A percentile compares a stretch with the other conserved stretches of the same genome.
Conservation (phyloP, 768 basidiomycete species). For the Pisolithus sp. region DNA sequence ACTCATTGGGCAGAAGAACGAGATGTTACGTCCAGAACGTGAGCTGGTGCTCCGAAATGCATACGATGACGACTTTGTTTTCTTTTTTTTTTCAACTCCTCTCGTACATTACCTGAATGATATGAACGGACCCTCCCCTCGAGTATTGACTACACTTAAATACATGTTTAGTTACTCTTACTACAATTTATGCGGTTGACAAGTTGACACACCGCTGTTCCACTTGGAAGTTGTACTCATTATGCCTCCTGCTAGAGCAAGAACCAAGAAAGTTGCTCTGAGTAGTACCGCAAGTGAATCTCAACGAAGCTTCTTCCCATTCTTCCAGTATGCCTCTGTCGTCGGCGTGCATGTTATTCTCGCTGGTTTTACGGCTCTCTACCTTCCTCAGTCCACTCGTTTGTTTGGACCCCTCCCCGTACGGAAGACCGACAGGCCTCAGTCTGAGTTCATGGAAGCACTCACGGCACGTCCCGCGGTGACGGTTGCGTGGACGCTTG, state of each 20-base stretch:
- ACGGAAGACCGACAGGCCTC: constrained; percentile 50
- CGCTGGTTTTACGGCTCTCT: constrained; percentile 58
- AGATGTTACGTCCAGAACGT: constrained; percentile 29
- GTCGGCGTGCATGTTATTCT: constrained; percentile 65
- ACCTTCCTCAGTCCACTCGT: constrained; percentile 58
- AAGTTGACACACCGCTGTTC: too few species aligned
- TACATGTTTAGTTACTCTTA: too few species aligned
- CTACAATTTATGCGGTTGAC: too few species aligned
- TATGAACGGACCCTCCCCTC: too few species aligned
- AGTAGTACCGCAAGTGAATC: background rate
- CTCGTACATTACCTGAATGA: too few species aligned
- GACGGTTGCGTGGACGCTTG: constrained; percentile 52
- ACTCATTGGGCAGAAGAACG: constrained; percentile 36
- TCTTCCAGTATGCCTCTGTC: constrained; percentile 55
- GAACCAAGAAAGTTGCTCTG: background rate
- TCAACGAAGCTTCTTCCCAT: constrained; percentile 34
- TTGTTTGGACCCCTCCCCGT: constrained; percentile 34
- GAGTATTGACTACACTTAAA: too few species aligned
- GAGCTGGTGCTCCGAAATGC: too few species aligned
- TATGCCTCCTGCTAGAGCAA: background rate
- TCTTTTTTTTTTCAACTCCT: too few species aligned
- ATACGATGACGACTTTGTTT: too few species aligned
- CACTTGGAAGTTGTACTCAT: too few species aligned
- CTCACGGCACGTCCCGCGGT: constrained; percentile 54
- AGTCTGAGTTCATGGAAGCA: constrained; percentile 61